Conservation (phyloP, 345 rosid genomes). For the Eucalyptus sp. region DNA sequence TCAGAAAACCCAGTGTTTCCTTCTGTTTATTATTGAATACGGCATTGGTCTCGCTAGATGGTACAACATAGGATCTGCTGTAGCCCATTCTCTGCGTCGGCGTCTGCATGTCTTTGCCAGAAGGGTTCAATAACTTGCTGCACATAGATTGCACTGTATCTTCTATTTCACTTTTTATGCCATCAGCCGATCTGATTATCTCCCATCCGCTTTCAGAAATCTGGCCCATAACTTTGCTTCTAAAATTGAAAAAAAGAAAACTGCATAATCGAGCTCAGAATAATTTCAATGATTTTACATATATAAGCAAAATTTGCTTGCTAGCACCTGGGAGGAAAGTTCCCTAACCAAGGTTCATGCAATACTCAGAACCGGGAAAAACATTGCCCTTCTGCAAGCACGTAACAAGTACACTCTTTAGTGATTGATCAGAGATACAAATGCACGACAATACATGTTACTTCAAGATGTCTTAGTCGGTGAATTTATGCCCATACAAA, state of each 20-base stretch:
- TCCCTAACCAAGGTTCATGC: not conserved
- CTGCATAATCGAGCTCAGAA: not conserved
- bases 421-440: not conserved
- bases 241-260: not conserved
- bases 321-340: not conserved
- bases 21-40: conserved; percentile 19
- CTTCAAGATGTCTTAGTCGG: not conserved
- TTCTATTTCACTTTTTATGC: conserved; percentile 62
- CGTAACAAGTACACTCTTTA: not conserved
- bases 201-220: conserved; percentile 67
- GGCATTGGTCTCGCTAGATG: conserved; percentile 2
- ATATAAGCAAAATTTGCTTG: not conserved
- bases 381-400: not conserved
- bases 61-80: conserved; percentile 3
- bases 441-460: not conserved
- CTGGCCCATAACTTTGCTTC: conserved; percentile 53
- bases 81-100: conserved; percentile 5
- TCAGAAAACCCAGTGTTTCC: conserved; percentile 20
- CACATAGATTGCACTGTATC: conserved; percentile 73
- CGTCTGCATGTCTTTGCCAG: conserved; percentile 3
- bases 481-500: not conserved
- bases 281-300: not conserved
- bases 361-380: not conserved
- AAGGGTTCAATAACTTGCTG: conserved; percentile 39
- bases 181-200: conserved; percentile 64